phyloP scores from a whole-genome alignment of 2,329 filamentous ascomycete genomes.

The Fusarium mexicanum region DNA sequence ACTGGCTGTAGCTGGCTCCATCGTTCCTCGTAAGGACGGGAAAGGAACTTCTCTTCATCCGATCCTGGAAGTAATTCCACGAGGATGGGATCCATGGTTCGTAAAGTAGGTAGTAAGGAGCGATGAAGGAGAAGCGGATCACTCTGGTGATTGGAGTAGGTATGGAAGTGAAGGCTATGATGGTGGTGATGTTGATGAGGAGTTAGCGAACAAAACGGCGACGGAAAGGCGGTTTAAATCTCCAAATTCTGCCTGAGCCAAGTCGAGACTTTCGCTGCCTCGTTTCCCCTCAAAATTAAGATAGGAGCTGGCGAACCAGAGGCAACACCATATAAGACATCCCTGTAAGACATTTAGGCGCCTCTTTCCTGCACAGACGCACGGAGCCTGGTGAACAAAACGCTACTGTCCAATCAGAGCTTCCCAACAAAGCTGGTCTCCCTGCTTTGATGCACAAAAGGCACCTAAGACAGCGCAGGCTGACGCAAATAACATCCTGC shows the following conservation, averaged over 20 bases:
- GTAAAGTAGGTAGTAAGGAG: background rate
- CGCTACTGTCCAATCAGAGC: background rate
- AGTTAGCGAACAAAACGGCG: too few species aligned
- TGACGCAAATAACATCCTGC: background rate
- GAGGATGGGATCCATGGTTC: background rate
- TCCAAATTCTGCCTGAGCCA: too few species aligned
- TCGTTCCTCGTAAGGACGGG: rapidly evolving
- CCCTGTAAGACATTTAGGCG: background rate
- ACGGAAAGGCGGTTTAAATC: too few species aligned
- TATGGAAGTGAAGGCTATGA: background rate
- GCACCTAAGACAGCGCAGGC: background rate
- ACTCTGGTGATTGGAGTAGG: background rate
- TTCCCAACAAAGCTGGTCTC: background rate
- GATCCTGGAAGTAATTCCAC: rapidly evolving
- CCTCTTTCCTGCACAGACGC: background rate
- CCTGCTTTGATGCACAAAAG: too few species aligned
- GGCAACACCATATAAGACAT: rapidly evolving
- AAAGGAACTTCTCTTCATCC: background rate
- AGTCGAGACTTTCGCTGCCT: background rate
- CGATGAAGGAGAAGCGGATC: background rate
- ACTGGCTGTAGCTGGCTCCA: background rate
- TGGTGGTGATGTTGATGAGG: background rate
- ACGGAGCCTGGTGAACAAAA: background rate
- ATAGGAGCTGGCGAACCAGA: background rate
- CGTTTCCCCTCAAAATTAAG: background rate